Conservation (phyloP, 495 filamentous ascomycete species). For the Thermothielavioides terrestris region DNA sequence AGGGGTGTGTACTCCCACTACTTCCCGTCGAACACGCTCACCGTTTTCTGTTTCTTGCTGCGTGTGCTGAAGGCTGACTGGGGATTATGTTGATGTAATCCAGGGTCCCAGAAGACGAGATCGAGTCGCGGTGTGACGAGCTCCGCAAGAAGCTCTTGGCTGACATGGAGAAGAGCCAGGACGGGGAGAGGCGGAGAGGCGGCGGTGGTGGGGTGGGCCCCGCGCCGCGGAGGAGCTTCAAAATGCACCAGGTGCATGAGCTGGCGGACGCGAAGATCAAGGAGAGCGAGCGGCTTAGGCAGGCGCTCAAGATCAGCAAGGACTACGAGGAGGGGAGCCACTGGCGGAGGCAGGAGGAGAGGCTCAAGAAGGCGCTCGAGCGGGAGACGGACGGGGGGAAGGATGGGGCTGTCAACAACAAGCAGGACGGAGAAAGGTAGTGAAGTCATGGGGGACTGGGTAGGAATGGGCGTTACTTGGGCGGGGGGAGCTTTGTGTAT, state of each 20-base stretch:
- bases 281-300: constrained; percentile 83
- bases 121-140: constrained; percentile 56
- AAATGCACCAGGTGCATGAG: constrained; percentile 93
- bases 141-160: constrained; percentile 55
- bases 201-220: constrained; percentile 17
- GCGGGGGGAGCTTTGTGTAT: neutral
- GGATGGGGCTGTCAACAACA: neutral
- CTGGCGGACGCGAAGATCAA: constrained; percentile 91
- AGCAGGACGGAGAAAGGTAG: neutral
- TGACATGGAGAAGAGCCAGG: constrained; percentile 37
- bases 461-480: neutral
- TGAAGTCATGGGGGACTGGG: neutral
- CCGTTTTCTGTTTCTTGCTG: no score
- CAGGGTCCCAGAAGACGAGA: constrained; percentile 71
- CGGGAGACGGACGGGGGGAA: constrained; percentile 27
- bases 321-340: constrained; percentile 81
- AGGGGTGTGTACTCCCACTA: constrained; percentile 47
- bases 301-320: constrained; percentile 78
- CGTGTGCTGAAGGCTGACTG: no score
- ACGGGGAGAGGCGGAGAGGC: constrained; percentile 14
- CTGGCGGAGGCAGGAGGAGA: constrained; percentile 65
- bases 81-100: neutral
- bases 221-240: constrained; percentile 50
- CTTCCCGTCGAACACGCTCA: no score
- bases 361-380: constrained; percentile 50